phyloP scores from a whole-genome alignment of 257 asterid genomes.

The Solanum verrucosum region DNA sequence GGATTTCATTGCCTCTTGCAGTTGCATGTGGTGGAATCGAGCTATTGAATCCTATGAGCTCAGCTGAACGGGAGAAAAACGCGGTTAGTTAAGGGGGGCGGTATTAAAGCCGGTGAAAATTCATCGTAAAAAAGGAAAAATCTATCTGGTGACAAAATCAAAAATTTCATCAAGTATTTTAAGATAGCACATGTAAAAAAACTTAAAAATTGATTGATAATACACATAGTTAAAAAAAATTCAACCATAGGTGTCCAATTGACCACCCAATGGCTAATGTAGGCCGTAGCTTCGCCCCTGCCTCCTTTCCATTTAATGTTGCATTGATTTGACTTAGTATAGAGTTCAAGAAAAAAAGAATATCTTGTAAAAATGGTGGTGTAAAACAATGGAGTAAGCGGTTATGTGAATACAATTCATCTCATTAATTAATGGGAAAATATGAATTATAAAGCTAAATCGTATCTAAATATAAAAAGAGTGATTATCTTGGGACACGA shows the following conservation, averaged over 20 bases:
- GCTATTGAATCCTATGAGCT: constrained; percentile 19
- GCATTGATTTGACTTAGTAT: too few species aligned
- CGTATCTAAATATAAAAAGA: too few species aligned
- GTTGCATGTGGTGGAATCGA: constrained; percentile 32
- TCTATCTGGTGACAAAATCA: not conserved
- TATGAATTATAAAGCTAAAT: too few species aligned
- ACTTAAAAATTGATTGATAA: not conserved
- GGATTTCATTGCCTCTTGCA: constrained; percentile 4
- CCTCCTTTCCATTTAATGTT: too few species aligned
- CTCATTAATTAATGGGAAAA: too few species aligned
- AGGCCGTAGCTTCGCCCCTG: too few species aligned
- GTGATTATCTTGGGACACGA: too few species aligned
- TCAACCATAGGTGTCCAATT: not conserved
- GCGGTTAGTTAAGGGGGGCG: not conserved
- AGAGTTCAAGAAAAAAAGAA: too few species aligned
- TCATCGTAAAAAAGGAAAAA: not conserved
- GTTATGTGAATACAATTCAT: too few species aligned
- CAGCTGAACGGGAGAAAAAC: constrained; percentile 10
- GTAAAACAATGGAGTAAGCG: too few species aligned
- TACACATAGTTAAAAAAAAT: not conserved
- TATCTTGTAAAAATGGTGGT: too few species aligned
- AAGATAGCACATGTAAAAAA: not conserved
- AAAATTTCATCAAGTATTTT: not conserved
- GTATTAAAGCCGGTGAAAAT: not conserved
- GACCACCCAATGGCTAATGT: too few species aligned